These are phyloP conservation scores for Populus nigra DNA, from an alignment of 345 rosid genomes.

Conservation along the genomic window DNA sequence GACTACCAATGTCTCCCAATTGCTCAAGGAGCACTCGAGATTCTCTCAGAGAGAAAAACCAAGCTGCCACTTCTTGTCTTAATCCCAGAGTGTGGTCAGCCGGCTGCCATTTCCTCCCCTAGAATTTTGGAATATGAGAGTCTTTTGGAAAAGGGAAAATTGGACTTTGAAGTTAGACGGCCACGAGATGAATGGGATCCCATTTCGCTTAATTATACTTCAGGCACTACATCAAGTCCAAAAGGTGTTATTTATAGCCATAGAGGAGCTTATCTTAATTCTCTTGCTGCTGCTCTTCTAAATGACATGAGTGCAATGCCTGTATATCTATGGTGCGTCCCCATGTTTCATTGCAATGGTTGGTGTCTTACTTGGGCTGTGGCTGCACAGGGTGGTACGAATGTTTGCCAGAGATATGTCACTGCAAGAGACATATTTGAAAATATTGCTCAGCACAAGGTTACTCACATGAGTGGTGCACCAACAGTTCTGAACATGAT, in stretches of 20 bases:
- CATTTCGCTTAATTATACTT: conserved; percentile 29
- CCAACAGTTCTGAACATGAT: conserved; percentile 32
- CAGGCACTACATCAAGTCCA: conserved; percentile 34
- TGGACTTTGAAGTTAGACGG: conserved; percentile 39
- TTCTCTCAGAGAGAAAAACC: conserved; percentile 32
- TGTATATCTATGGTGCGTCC: conserved; percentile 33
- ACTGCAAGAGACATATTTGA: conserved; percentile 21
- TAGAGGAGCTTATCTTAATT: conserved; percentile 33
- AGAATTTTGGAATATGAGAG: conserved; percentile 41
- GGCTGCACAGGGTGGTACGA: conserved; percentile 36
- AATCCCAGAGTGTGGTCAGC: conserved; percentile 28
- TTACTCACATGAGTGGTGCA: conserved; percentile 35
- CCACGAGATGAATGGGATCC: conserved; percentile 37
- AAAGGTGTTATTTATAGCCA: conserved; percentile 37
- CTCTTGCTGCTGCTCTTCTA: conserved; percentile 24
- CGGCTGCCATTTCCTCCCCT: conserved; percentile 9
- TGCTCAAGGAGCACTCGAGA: conserved; percentile 47
- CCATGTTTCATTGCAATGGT: conserved; percentile 37
- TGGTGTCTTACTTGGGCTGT: conserved; percentile 36
- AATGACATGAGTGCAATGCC: conserved; percentile 31
- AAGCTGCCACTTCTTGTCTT: conserved; percentile 45
- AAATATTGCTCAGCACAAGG: conserved; percentile 18
- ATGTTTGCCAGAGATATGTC: conserved; percentile 22
- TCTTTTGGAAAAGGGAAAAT: conserved; percentile 41
- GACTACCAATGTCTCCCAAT: conserved; percentile 45